Base-by-base conservation (phyloP, 495 filamentous ascomycete species). In the Penicillium bialowiezense region DNA sequence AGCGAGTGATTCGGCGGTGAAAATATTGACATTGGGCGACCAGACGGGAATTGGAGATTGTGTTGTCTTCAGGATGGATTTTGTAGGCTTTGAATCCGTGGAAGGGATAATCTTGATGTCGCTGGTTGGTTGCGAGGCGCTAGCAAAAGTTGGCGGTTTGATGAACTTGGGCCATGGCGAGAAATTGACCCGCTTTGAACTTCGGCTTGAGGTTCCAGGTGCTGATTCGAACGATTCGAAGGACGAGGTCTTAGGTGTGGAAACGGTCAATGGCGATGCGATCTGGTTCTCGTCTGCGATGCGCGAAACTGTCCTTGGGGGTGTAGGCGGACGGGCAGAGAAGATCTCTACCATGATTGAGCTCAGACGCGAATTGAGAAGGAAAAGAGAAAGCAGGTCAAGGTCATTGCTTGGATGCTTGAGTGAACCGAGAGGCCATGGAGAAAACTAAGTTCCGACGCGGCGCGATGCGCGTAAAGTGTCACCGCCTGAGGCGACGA, bases 51-150 rank as follows among this genome's bases (percentile, higher is more conserved):
- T 63, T 49, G 69, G 61, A 1, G 71, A 77, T 51, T 71, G 77
- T 21, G 65, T 73, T 15, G 76, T 61, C 65, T 97, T 98, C 39
- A 98, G 78, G 46, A 98, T 97, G 2, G 91, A 92, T 59, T 92
- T 96, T 19, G 81, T 56, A 10, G 88, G 81, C 59, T 85, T 89
- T 28, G 73, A 75, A 41, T 84, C 77, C 58, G 77, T 82, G 21
- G 83, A 79, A 20, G 76, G 80, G 21, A 74, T 67, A 40, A 57
- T 63, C 52, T 75, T 72, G 33, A 69, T 68, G 52, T 54, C 78
- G 63, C 54, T 72, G 62, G 53, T 78, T 26, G 65, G 61, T 32
- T 68, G 67, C 46, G 72, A 63, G 5, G 75, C 70, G 44, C 76
- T 70, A 15, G 71, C 55, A 45, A 75, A 73, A 2, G 67, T 63